Evolutionary conservation across 176 grass and related monocot species (phyloP).

Genomic region (Secale cereale): DNA sequence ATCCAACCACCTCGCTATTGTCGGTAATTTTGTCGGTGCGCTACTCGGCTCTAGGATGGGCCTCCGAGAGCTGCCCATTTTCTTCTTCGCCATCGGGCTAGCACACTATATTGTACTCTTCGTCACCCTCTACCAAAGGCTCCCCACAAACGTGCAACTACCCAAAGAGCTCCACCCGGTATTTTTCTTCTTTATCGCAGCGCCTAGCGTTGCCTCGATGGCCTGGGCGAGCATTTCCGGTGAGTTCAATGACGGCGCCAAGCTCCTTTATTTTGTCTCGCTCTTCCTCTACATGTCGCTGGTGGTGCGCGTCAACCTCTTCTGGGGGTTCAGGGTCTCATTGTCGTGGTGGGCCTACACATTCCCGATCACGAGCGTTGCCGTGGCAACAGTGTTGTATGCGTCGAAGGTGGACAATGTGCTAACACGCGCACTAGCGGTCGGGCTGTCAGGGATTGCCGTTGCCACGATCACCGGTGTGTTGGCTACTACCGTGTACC

Average conservation of each 20-base stretch:
- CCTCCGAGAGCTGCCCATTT: slow-evolving; percentile 38
- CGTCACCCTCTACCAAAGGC: slow-evolving; percentile 55
- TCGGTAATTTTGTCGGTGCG: slow-evolving; percentile 62
- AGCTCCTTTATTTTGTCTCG: slow-evolving; percentile 63
- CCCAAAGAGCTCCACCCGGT: slow-evolving; percentile 67
- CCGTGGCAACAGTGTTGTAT: slow-evolving; percentile 44
- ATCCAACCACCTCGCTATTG: slow-evolving; percentile 61
- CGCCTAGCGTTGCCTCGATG: slow-evolving; percentile 51
- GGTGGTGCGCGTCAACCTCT: slow-evolving; percentile 40
- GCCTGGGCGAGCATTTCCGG: slow-evolving; percentile 42
- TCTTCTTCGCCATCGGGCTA: slow-evolving; percentile 65
- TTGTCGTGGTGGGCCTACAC: slow-evolving; percentile 90
- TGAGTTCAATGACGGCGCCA: slow-evolving; percentile 10
- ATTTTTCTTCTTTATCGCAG: slow-evolving; percentile 36
- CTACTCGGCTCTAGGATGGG: slow-evolving; percentile 54
- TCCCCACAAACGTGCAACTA: slow-evolving; percentile 50
- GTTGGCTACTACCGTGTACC: slow-evolving; percentile 22
- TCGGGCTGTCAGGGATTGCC: background rate
- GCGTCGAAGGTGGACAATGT: background rate
- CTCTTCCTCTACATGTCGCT: slow-evolving; percentile 75
- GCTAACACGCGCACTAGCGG: background rate
- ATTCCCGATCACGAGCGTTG: slow-evolving; percentile 63
- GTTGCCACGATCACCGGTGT: slow-evolving; percentile 53
- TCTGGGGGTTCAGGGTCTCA: slow-evolving; percentile 30
- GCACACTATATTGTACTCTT: slow-evolving; percentile 75